Evolutionary conservation across 1,139 yeast species (phyloP), one percentile per base, ranked within the genome.

Genomic region (Keqinozyma sinolaborantium): DNA sequence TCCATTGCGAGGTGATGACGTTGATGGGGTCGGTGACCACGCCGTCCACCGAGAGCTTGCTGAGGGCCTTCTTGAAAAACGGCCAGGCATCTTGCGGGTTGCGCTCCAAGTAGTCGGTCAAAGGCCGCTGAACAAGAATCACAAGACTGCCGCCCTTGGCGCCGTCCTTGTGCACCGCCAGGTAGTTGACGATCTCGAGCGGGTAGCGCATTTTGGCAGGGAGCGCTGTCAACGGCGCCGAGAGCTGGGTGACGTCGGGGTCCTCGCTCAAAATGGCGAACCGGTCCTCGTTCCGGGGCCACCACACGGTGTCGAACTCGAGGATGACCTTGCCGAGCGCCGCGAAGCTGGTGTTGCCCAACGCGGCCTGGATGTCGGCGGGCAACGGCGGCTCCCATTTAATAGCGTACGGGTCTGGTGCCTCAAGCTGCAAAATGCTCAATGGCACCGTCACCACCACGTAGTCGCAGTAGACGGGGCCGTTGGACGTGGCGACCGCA

Each of bases 401-500:
- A 25, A 86, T 73, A 0, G 72, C 70, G 11, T 68, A 66, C 14
- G 58, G 47, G 29, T 56, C 56, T 30, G 57, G 45, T 5, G 66
- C 42, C 5, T 64, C 66, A 19, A 66, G 49, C 35, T 65, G 63
- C 26, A 86, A 58, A 7, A 83, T 64, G 31, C 90, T 82, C 38
- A 82, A 83, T 0, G 96, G 95, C 8, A 83, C 78, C 0, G 95
- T 79, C 4, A 85, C 82, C 6, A 87, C 67, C 21, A 77, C 61
- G 46, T 76, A 79, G 30, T 79, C 74, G 26, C 77, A 69, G 4
- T 41, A 38, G 4, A 63, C 35, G 5, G 30, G 35, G 0, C 56
- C 56, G 3, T 34, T 28, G 4, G 33, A 32, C 3, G 64, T 49
- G 25, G 51, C 50, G 1, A 62, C 48, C 5, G 36, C 27, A 8